Percentiles rank a stretch among this genome's conserved stretches.
Evolutionary conservation across 2,329 filamentous ascomycete species (phyloP).

Genomic region (Ascosphaera apis): DNA sequence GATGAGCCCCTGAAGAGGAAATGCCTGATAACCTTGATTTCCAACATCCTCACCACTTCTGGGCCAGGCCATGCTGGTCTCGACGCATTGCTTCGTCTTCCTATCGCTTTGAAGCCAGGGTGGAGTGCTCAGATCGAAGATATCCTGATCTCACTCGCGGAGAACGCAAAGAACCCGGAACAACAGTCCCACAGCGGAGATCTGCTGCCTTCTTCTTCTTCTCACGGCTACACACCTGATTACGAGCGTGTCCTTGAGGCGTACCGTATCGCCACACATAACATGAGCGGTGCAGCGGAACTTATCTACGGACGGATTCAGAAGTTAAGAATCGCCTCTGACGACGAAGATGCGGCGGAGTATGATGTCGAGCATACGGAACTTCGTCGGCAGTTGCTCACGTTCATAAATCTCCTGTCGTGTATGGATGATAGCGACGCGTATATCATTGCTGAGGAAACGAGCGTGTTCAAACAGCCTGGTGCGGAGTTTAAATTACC

Average conservation of each 20-base stretch:
- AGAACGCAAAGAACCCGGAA: slow-evolving; percentile 41
- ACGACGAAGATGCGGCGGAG: slow-evolving; percentile 15
- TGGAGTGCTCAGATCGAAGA: slow-evolving; percentile 60
- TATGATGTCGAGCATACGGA: slow-evolving; percentile 29
- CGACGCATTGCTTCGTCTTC: slow-evolving; percentile 45
- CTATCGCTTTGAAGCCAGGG: slow-evolving; percentile 39
- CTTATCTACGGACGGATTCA: slow-evolving; percentile 33
- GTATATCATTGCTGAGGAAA: slow-evolving; percentile 39
- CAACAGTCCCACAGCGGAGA: too few relatives aligned
- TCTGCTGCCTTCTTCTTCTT: neutral
- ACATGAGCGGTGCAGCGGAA: slow-evolving; percentile 58
- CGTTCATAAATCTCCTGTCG: slow-evolving; percentile 77
- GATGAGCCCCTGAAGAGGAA: slow-evolving; percentile 49
- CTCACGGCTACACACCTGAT: slow-evolving; percentile 28
- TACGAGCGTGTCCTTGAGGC: slow-evolving; percentile 82
- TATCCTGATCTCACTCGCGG: slow-evolving; percentile 49
- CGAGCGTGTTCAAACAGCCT: slow-evolving; percentile 19
- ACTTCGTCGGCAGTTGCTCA: slow-evolving; percentile 48
- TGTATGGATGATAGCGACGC: slow-evolving; percentile 64
- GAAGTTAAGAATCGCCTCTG: slow-evolving; percentile 20
- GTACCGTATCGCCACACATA: slow-evolving; percentile 61
- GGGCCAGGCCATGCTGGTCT: slow-evolving; percentile 21
- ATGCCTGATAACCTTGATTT: slow-evolving; percentile 43
- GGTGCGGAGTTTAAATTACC: slow-evolving; percentile 6
- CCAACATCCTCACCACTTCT: slow-evolving; percentile 19